These are phyloP conservation scores for Populus tomentosa DNA, from an alignment of 441 rosid species.

Conservation along the genomic window DNA sequence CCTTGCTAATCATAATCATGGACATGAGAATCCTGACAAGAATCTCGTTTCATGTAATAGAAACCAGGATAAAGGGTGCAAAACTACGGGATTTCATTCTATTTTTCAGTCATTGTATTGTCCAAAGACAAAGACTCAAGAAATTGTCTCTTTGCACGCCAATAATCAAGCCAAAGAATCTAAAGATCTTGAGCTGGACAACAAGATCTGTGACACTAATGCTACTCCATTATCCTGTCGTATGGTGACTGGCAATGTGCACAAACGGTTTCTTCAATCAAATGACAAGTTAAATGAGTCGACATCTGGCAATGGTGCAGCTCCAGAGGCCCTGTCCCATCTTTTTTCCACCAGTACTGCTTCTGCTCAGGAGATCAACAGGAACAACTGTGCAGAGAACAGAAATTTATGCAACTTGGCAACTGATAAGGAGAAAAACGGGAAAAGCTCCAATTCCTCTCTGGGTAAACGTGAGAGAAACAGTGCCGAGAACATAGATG, in stretches of 20 bases:
- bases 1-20: no score
- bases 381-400: conserved; percentile 28
- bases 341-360: conserved; percentile 24
- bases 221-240: conserved; percentile 40
- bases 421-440: conserved; percentile 28
- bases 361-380: conserved; percentile 20
- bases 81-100: conserved; percentile 75
- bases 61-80: no score
- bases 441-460: conserved; percentile 35
- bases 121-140: conserved; percentile 36
- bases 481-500: conserved; percentile 24
- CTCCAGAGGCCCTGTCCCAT: conserved; percentile 27
- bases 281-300: conserved; percentile 33
- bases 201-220: conserved; percentile 27
- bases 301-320: conserved; percentile 27
- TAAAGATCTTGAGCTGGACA: conserved; percentile 24
- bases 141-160: conserved; percentile 12
- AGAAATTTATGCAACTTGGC: conserved; percentile 27
- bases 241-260: conserved; percentile 29
- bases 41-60: no score
- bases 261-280: conserved; percentile 30
- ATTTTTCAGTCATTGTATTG: conserved; percentile 66
- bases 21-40: no score
- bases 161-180: conserved; percentile 18
- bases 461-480: conserved; percentile 32